phyloP scores from a whole-genome alignment of 1,139 yeast genomes.

The Protomyces pachydermus region DNA sequence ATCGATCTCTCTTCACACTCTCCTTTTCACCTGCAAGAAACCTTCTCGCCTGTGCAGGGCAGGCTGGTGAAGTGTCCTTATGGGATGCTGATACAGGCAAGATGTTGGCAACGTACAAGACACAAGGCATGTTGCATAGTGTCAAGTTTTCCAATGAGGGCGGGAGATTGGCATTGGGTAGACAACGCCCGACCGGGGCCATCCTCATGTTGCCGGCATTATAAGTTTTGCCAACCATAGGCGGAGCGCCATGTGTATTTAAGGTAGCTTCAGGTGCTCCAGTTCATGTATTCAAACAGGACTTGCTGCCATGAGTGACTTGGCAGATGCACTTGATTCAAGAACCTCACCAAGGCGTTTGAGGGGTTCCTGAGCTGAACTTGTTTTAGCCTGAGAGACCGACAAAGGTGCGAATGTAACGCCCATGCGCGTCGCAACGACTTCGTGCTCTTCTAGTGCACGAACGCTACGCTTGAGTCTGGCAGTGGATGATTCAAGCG shows the following conservation, averaged over 20 bases:
- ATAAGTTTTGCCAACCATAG: not conserved
- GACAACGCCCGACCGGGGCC: not conserved
- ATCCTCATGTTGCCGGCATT: not conserved
- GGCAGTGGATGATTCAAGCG: slow-evolving; percentile 11
- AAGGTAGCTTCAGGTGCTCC: too few relatives aligned
- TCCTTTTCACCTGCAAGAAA: slow-evolving; percentile 11
- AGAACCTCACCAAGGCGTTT: too few relatives aligned
- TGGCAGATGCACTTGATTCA: not conserved
- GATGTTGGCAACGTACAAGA: slow-evolving; percentile 4
- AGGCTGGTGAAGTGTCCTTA: slow-evolving; percentile 23
- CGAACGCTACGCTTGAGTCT: slow-evolving; percentile 11
- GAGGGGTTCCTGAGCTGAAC: too few relatives aligned
- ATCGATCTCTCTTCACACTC: slow-evolving; percentile 17
- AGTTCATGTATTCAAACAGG: too few relatives aligned
- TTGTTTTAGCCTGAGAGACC: too few relatives aligned
- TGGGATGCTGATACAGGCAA: slow-evolving; percentile 27
- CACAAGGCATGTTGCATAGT: slow-evolving; percentile 7
- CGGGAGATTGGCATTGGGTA: slow-evolving; percentile 5
- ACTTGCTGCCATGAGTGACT: not conserved
- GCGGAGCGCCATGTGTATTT: too few relatives aligned
- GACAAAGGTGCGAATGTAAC: not conserved
- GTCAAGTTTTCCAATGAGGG: slow-evolving; percentile 14
- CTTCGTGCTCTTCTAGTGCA: slow-evolving; percentile 13
- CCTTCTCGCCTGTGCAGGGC: slow-evolving; percentile 26
- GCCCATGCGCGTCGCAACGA: not conserved